phyloP scores from a whole-genome alignment of 768 basidiomycete genomes.

The Pseudohyphozyma bogoriensis region DNA sequence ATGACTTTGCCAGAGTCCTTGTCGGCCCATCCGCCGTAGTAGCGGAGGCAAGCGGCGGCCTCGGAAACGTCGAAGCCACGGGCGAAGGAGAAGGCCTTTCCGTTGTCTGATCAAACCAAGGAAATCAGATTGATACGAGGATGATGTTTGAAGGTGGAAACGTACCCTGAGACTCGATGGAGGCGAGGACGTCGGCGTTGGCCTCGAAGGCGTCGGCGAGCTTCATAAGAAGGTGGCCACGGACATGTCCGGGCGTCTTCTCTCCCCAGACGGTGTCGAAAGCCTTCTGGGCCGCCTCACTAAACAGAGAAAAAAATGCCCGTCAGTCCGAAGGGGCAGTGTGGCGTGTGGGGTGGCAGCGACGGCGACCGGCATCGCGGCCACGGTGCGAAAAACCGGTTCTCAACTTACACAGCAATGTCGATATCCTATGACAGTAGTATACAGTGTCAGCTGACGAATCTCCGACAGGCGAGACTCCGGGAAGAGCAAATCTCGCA shows the following conservation, averaged over 20 bases:
- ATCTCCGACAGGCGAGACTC: conserved; percentile 50
- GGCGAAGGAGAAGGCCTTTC: conserved; percentile 46
- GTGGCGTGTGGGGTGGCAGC: no score
- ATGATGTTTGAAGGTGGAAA: background rate
- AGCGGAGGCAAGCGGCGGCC: conserved; percentile 41
- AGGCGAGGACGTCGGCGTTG: conserved; percentile 56
- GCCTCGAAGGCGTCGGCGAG: conserved; percentile 56
- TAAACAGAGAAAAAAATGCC: background rate
- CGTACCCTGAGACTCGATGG: conserved; percentile 49
- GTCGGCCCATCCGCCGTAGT: conserved; percentile 86
- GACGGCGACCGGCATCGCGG: background rate
- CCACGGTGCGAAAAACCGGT: background rate
- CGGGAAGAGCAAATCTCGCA: conserved; percentile 18
- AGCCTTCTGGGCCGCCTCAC: conserved; percentile 52
- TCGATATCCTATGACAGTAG: conserved; percentile 82
- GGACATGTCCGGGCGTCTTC: conserved; percentile 47
- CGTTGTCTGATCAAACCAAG: conserved; percentile 43
- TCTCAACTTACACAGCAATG: conserved; percentile 46
- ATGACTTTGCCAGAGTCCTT: conserved; percentile 57
- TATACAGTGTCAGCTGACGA: no score
- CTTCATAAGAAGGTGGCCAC: conserved; percentile 48
- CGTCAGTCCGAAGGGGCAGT: background rate
- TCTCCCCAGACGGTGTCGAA: conserved; percentile 62
- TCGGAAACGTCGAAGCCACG: conserved; percentile 36
- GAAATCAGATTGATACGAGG: no score